Percentiles rank a stretch among this genome's conserved stretches.
These are phyloP conservation scores for Thielaviopsis musarum DNA, from an alignment of 2,329 filamentous ascomycete species.

Conservation along the genomic window DNA sequence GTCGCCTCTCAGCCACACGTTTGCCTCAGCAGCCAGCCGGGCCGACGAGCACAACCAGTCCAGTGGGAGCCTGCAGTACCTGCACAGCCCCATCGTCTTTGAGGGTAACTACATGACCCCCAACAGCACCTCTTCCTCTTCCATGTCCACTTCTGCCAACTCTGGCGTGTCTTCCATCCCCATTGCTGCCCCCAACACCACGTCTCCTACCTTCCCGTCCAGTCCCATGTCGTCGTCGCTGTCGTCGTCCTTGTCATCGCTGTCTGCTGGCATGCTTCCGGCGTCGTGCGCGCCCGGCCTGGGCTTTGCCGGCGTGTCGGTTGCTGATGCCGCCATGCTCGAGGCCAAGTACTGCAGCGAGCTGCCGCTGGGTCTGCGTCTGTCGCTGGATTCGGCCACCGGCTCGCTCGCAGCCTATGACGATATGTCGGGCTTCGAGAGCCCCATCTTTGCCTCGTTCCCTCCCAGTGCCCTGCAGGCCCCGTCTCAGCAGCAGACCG, in stretches of 20 bases:
- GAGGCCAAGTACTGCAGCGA: background rate
- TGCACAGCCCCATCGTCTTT: constrained; percentile 30
- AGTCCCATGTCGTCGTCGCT: background rate
- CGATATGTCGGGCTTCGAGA: constrained; percentile 38
- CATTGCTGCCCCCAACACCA: background rate
- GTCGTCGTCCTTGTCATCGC: background rate
- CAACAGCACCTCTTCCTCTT: constrained; percentile 7
- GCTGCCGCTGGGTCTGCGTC: background rate
- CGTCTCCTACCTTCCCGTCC: background rate
- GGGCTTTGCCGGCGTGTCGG: background rate
- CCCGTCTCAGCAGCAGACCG: background rate
- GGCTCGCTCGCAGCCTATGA: constrained; percentile 21
- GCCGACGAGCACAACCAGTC: background rate
- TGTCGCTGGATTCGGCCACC: background rate
- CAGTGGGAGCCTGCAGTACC: constrained; percentile 22
- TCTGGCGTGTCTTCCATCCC: background rate
- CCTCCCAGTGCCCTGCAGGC: background rate
- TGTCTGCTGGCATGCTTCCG: background rate
- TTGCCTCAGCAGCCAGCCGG: constrained; percentile 17
- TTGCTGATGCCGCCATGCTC: background rate
- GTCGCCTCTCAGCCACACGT: constrained; percentile 41
- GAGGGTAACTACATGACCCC: constrained; percentile 24
- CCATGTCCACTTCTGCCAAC: background rate
- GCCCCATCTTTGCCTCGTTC: constrained; percentile 25
- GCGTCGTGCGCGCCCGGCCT: background rate